Percentiles rank a stretch among this genome's conserved stretches.
Evolutionary conservation across 129 eudicot genomes (phyloP).

Genomic region (Mikania micrantha): DNA sequence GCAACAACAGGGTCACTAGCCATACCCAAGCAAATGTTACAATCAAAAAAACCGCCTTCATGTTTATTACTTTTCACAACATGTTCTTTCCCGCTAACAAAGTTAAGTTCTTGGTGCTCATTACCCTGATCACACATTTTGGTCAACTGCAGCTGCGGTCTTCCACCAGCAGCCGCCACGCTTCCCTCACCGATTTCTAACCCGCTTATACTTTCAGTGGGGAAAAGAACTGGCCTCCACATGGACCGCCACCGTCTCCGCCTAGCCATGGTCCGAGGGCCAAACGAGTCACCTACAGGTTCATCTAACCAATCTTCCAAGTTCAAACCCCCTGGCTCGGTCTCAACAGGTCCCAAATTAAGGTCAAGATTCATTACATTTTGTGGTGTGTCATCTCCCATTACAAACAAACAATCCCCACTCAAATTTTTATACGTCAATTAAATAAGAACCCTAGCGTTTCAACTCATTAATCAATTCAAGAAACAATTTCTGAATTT

Average conservation of each 20-base stretch:
- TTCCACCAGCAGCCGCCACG: constrained; percentile 33
- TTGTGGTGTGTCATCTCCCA: constrained; percentile 51
- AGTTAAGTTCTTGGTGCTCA: constrained; percentile 22
- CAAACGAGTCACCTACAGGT: constrained; percentile 39
- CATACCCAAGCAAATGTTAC: constrained; percentile 69
- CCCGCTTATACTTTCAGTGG: constrained; percentile 36
- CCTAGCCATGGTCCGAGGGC: constrained; percentile 38
- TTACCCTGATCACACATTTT: constrained; percentile 35
- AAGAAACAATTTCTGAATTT: too few relatives aligned
- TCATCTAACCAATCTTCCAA: constrained; percentile 64
- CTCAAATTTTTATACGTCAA: constrained; percentile 1
- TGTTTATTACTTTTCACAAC: constrained; percentile 35
- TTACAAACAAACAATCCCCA: constrained; percentile 16
- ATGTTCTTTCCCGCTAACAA: constrained; percentile 37
- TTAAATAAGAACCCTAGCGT: constrained; percentile 18
- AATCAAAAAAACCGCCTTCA: constrained; percentile 68
- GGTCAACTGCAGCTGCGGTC: constrained; percentile 27
- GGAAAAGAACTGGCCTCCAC: constrained; percentile 38
- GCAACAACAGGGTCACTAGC: constrained; percentile 81
- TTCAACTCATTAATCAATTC: constrained; percentile 11
- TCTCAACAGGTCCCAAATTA: constrained; percentile 72
- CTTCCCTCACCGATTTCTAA: constrained; percentile 81
- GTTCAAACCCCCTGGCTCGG: constrained; percentile 45
- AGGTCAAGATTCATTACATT: constrained; percentile 78
- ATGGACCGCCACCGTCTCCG: constrained; percentile 58